These are phyloP conservation scores for Fabrea salina DNA, from an alignment of 169 alveolate species.

Conservation along the genomic window DNA sequence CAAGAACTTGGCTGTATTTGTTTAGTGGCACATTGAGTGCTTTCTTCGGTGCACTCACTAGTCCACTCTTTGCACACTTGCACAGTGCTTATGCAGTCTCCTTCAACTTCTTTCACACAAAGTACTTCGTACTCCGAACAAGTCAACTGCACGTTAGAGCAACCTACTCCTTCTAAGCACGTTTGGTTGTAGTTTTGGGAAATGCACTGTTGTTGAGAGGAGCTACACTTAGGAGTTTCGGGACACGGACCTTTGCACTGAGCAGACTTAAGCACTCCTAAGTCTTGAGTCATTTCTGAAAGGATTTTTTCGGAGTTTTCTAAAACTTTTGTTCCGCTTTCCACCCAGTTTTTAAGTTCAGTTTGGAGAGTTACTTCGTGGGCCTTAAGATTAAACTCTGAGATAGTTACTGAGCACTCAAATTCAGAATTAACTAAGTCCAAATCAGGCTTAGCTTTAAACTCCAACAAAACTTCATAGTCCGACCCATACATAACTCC, in stretches of 20 bases:
- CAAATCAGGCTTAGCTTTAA: not conserved
- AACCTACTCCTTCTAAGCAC: not conserved
- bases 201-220: constrained; percentile 6
- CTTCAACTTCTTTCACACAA: not conserved
- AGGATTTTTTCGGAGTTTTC: not conserved
- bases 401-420: not conserved
- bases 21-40: not conserved
- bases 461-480: not conserved
- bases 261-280: not conserved
- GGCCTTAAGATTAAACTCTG: not conserved
- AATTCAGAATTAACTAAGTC: not conserved
- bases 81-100: not conserved
- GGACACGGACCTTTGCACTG: not conserved
- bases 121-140: not conserved
- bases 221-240: not conserved
- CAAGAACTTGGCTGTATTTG: not conserved
- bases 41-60: not conserved
- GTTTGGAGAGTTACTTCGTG: not conserved
- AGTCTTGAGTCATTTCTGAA: not conserved
- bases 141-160: not conserved
- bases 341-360: not conserved
- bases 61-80: constrained; percentile 12
- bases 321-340: not conserved
- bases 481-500: not conserved
- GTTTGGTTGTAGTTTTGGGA: not conserved